A percentile compares a stretch with the other conserved stretches of the same genome.
phyloP scores from a whole-genome alignment of 2,329 filamentous ascomycete species.

The Neobulgaria alba region DNA sequence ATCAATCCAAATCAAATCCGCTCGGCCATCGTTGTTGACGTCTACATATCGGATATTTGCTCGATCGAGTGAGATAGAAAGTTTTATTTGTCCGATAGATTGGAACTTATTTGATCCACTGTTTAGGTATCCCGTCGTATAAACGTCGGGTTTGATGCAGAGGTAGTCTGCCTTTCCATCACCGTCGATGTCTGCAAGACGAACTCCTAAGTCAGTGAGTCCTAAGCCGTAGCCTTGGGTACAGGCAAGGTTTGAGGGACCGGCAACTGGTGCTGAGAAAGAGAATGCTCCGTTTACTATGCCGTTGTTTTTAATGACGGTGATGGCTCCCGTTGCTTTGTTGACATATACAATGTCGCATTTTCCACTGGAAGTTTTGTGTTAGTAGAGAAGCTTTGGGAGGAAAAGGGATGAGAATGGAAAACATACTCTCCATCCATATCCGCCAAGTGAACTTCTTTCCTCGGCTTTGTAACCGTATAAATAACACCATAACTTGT shows the following conservation, averaged over 20 bases:
- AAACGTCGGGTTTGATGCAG: slow-evolving; percentile 28
- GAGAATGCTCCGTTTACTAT: background rate
- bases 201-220: slow-evolving; percentile 24
- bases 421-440: background rate
- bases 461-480: background rate
- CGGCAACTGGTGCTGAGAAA: background rate
- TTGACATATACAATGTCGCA: background rate
- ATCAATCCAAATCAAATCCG: slow-evolving; percentile 31
- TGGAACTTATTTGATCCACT: slow-evolving; percentile 11
- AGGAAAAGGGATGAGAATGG: too few species aligned
- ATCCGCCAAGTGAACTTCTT: background rate
- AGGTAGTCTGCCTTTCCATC: slow-evolving; percentile 28
- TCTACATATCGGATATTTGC: slow-evolving; percentile 33
- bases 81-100: slow-evolving; percentile 27
- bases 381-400: too few species aligned
- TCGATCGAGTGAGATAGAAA: slow-evolving; percentile 26
- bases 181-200: slow-evolving; percentile 27
- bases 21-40: slow-evolving; percentile 31
- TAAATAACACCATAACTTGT: background rate
- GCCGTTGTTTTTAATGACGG: background rate
- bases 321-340: background rate
- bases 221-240: slow-evolving; percentile 22
- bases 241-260: slow-evolving; percentile 11
- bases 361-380: too few species aligned
- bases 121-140: slow-evolving; percentile 22